Conservation (phyloP, 306 rosid genomes). For the Quercus wislizeni region DNA sequence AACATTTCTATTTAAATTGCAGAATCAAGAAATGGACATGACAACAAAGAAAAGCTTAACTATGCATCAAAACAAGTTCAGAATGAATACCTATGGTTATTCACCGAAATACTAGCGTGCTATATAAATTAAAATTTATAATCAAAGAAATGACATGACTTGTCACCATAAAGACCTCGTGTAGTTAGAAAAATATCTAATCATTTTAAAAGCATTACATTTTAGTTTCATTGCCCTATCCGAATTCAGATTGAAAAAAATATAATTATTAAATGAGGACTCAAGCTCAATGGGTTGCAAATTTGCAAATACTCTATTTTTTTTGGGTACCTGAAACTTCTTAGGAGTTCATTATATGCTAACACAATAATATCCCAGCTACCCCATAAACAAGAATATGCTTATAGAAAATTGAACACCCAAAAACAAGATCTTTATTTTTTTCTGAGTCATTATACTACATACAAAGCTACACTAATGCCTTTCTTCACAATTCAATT, state of each 20-base stretch:
- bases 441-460: not conserved
- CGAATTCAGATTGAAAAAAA: not conserved
- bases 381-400: not conserved
- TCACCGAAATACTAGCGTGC: not conserved
- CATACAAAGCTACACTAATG: not conserved
- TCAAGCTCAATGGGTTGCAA: not conserved
- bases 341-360: not conserved
- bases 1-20: not conserved
- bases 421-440: not conserved
- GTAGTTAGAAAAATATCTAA: not conserved
- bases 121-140: not conserved
- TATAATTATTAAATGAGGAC: not conserved
- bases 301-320: not conserved
- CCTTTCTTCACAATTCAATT: not conserved
- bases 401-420: not conserved
- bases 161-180: not conserved
- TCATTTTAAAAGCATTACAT: not conserved
- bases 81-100: not conserved
- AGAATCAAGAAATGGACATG: not conserved
- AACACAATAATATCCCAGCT: not conserved
- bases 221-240: not conserved
- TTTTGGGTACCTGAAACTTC: not conserved
- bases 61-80: not conserved
- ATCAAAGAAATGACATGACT: not conserved
- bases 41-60: not conserved